These are phyloP conservation scores for Kwoniella botswanensis DNA, from an alignment of 768 basidiomycete species.

Conservation along the genomic window DNA sequence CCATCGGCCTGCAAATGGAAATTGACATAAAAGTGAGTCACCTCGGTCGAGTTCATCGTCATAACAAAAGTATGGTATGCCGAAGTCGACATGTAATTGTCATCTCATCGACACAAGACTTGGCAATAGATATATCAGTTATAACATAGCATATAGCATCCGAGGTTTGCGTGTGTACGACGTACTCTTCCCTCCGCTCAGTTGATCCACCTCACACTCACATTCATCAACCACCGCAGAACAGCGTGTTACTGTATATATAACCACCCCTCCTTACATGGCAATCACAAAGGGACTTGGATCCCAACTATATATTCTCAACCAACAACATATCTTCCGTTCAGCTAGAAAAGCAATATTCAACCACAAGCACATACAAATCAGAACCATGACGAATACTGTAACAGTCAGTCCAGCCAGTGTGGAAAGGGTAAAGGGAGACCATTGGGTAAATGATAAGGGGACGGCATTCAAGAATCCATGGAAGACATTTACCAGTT, in stretches of 20 bases:
- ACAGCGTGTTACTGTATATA: not conserved
- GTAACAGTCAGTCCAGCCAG: conserved; percentile 11
- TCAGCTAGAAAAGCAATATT: not conserved
- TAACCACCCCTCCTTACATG: not conserved
- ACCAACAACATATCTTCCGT: not conserved
- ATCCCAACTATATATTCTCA: not conserved
- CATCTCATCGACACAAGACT: too few relatives aligned
- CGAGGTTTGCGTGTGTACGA: too few relatives aligned
- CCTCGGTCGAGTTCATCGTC: too few relatives aligned
- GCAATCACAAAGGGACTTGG: conserved; percentile 11
- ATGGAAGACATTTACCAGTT: conserved; percentile 43
- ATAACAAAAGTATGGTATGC: too few relatives aligned
- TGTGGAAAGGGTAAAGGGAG: conserved; percentile 14
- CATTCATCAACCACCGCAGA: not conserved
- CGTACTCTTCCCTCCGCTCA: too few relatives aligned
- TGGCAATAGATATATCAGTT: too few relatives aligned
- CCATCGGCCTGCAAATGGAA: too few relatives aligned
- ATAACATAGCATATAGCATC: too few relatives aligned
- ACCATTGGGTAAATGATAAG: conserved; percentile 49
- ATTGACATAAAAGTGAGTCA: too few relatives aligned
- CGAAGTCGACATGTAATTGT: too few relatives aligned
- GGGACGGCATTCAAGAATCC: conserved; percentile 49
- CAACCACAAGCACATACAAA: not conserved
- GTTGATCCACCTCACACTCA: too few relatives aligned
- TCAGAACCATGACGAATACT: conserved; percentile 13